Conservation (phyloP, 2,329 filamentous ascomycete species). For the Dothistroma pini region DNA sequence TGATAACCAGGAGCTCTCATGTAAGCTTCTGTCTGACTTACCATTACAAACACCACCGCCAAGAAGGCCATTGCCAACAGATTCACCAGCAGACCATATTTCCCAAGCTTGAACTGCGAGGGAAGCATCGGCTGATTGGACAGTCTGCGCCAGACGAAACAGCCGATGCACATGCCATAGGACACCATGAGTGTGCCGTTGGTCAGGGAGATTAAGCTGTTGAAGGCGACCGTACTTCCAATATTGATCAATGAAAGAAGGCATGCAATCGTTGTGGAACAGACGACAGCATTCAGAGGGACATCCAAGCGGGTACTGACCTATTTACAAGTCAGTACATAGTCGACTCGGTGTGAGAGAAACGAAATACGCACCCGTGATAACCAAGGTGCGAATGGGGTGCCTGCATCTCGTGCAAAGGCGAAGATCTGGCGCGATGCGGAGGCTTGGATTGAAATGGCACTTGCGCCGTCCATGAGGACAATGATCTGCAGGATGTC, state of each 20-base stretch:
- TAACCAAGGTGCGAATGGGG: slow-evolving; percentile 8
- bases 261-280: slow-evolving; percentile 14
- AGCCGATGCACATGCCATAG: slow-evolving; percentile 18
- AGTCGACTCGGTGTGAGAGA: neutral
- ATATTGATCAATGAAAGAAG: slow-evolving; percentile 30
- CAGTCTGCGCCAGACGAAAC: slow-evolving; percentile 15
- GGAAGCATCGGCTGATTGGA: slow-evolving; percentile 16
- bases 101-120: slow-evolving; percentile 14
- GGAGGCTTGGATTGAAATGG: slow-evolving; percentile 24
- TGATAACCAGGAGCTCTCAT: neutral
- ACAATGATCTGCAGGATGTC: slow-evolving; percentile 20
- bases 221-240: slow-evolving; percentile 38
- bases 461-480: slow-evolving; percentile 23
- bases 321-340: slow-evolving; percentile 4
- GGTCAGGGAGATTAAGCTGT: slow-evolving; percentile 40
- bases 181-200: slow-evolving; percentile 15
- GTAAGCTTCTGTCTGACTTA: neutral
- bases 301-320: slow-evolving; percentile 10
- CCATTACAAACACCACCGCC: slow-evolving; percentile 13
- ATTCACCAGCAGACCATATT: slow-evolving; percentile 10
- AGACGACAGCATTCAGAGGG: slow-evolving; percentile 17
- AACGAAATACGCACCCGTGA: neutral
- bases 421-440: slow-evolving; percentile 23
- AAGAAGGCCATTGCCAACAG: slow-evolving; percentile 7
- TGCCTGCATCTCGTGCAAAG: slow-evolving; percentile 10